Evolutionary conservation across 768 basidiomycete species (phyloP).

Genomic region (Russula vinacea): DNA sequence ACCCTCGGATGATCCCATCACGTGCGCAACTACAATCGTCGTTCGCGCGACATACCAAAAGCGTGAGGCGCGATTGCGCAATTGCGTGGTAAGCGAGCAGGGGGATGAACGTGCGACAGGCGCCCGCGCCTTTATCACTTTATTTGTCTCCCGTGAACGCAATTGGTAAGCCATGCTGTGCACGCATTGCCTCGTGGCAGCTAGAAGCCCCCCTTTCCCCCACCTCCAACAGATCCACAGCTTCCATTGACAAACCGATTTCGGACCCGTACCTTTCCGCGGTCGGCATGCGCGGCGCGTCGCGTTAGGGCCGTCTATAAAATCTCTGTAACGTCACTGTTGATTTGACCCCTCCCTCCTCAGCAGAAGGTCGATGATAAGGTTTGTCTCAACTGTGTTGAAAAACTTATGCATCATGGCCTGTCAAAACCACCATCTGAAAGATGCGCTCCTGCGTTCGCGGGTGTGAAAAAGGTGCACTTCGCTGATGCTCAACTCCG

Average conservation of each 20-base stretch:
- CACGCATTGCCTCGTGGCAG: constrained; percentile 8
- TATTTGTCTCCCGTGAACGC: neutral
- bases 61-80: neutral
- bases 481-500: neutral
- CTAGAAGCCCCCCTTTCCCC: constrained; percentile 6
- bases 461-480: neutral
- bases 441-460: neutral
- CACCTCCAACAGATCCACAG: neutral
- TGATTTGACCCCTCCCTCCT: neutral
- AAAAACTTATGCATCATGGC: neutral
- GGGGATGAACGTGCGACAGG: constrained; percentile 4
- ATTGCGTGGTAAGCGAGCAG: neutral
- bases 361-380: constrained; percentile 1
- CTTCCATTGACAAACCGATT: neutral
- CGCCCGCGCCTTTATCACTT: neutral
- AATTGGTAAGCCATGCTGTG: constrained; percentile 7
- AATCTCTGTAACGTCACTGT: constrained; percentile 1
- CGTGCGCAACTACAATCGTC: no score
- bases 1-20: neutral
- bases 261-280: neutral
- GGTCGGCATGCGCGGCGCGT: neutral
- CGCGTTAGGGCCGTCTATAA: neutral
- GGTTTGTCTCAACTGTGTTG: neutral
- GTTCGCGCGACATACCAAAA: neutral
- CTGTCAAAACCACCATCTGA: constrained; percentile 12